Base-by-base conservation (phyloP, 139 green algal genomes). In the Desmodesmus armatus region DNA sequence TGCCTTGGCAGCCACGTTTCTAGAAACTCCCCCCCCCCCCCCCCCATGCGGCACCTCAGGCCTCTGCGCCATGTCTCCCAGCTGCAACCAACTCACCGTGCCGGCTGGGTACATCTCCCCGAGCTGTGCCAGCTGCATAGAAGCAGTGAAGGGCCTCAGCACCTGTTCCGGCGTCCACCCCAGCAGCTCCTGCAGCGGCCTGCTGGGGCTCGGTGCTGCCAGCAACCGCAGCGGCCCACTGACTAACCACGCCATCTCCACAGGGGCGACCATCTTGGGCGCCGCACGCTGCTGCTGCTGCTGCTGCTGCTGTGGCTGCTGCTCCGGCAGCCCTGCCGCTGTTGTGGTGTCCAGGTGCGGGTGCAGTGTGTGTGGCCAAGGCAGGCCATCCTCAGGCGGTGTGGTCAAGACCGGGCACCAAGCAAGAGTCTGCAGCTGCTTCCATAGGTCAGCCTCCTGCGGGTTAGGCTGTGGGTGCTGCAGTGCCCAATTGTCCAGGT, bases 101-200 rank as follows among this genome's bases (percentile, higher is more conserved):
- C 35, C 76, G 3, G 80, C 80, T 37, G 73, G 47, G 63, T 94
- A 88, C 77, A 91, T 81, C n/a, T 80, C 78, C 0, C 90, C 91
- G 27, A 96, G 85, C 80, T 93, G 85, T 58, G 95, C 43, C 31
- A 96, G 87, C 83, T 96, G 94, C 13, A 88, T 88, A 29, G 88
- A 90, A 55, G 95, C 79, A 35, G 92, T 87, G 29, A 67, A 83
- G 0, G 87, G 58, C 39, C 80, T 79, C 23, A 89, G 91, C 35
- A 82, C 76, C 55, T 72, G 55, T 0, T 75, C 70, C n/a, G 33
- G 33, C 3, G 70, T 69, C 93, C 93, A 96, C 19, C 91, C 92
- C 62, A 96, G 89, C 33, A 84, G 72, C 49, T 67, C 29, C 41
- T 37, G 88, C 75, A 41, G 77, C 60, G 41, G 7, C 17, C 37